Percentiles rank a stretch among this genome's conserved stretches.
Evolutionary conservation across 2,329 filamentous ascomycete species (phyloP).

Genomic region (Aspergillus ochraceoroseus): DNA sequence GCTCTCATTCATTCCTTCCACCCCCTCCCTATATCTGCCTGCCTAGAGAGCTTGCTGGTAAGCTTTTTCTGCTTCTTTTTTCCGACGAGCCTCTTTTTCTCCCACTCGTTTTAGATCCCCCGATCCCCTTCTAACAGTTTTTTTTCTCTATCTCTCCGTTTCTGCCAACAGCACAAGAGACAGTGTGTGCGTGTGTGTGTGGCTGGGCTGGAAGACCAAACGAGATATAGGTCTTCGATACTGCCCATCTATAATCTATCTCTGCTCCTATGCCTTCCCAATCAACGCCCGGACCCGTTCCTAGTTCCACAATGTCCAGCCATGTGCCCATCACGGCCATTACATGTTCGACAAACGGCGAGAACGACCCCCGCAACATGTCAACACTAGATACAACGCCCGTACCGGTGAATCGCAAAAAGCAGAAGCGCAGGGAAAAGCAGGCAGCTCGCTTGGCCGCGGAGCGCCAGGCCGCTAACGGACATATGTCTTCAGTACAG

Average conservation of each 20-base stretch:
- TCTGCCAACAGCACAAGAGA: too few relatives aligned
- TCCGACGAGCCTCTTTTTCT: constrained; percentile 9
- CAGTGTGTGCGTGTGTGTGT: too few relatives aligned
- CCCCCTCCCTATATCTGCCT: neutral
- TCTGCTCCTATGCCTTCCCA: constrained; percentile 17
- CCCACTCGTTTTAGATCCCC: constrained; percentile 1
- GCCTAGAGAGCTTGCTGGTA: constrained; percentile 6
- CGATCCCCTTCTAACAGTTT: constrained; percentile 14
- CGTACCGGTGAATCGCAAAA: constrained; percentile 76
- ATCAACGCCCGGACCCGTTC: constrained; percentile 23
- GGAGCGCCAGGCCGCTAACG: constrained; percentile 43
- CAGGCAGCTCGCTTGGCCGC: constrained; percentile 66
- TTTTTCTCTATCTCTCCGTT: constrained; percentile 12
- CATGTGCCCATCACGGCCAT: constrained; percentile 24
- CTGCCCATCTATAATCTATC: constrained; percentile 9
- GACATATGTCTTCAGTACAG: constrained; percentile 29
- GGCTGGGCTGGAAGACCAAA: constrained; percentile 14
- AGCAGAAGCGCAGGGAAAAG: constrained; percentile 88
- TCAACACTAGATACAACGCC: constrained; percentile 28
- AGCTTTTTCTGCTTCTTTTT: constrained; percentile 1
- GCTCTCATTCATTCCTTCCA: neutral
- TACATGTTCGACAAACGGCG: constrained; percentile 30
- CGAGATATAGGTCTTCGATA: constrained; percentile 10
- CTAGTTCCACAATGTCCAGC: constrained; percentile 29
- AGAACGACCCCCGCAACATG: constrained; percentile 13